Conservation (phyloP, 805 yeast species). For the Candida easanensis region DNA sequence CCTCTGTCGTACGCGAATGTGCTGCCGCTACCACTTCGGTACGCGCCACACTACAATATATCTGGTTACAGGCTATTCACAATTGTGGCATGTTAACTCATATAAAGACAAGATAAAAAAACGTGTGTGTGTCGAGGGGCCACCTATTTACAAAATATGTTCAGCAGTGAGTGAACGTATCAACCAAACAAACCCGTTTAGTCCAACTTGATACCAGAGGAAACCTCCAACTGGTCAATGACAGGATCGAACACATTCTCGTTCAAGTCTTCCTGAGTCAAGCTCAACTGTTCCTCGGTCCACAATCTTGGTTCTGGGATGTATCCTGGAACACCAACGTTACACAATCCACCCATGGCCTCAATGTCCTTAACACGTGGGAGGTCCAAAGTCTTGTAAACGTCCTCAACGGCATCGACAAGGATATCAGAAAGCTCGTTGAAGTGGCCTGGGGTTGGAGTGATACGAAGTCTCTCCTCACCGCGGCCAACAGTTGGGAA, state of each 20-base stretch:
- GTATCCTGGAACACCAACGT: conserved; percentile 65
- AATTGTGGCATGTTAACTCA: too few relatives aligned
- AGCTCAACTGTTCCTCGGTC: conserved; percentile 76
- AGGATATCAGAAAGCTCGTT: conserved; percentile 72
- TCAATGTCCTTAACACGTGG: conserved; percentile 79
- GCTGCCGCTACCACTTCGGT: too few relatives aligned
- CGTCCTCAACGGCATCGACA: conserved; percentile 74
- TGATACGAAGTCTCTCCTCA: conserved; percentile 91
- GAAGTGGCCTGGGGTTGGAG: conserved; percentile 98
- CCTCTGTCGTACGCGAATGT: too few relatives aligned
- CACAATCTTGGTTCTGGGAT: conserved; percentile 65
- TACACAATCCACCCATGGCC: conserved; percentile 81
- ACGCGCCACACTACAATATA: too few relatives aligned
- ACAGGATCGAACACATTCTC: conserved; percentile 64
- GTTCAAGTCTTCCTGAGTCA: conserved; percentile 62
- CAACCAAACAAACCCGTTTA: too few relatives aligned
- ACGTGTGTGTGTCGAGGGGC: background rate
- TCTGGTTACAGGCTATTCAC: too few relatives aligned
- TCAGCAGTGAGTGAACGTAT: too few relatives aligned
- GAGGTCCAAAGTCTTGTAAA: conserved; percentile 71
- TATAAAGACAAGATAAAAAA: too few relatives aligned
- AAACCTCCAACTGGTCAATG: conserved; percentile 61
- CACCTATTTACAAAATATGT: background rate
- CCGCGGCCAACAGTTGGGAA: conserved; percentile 98
- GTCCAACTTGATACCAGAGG: conserved; percentile 53